Conservation (phyloP, 2,329 filamentous ascomycete species). For the Beauveria bassiana region DNA sequence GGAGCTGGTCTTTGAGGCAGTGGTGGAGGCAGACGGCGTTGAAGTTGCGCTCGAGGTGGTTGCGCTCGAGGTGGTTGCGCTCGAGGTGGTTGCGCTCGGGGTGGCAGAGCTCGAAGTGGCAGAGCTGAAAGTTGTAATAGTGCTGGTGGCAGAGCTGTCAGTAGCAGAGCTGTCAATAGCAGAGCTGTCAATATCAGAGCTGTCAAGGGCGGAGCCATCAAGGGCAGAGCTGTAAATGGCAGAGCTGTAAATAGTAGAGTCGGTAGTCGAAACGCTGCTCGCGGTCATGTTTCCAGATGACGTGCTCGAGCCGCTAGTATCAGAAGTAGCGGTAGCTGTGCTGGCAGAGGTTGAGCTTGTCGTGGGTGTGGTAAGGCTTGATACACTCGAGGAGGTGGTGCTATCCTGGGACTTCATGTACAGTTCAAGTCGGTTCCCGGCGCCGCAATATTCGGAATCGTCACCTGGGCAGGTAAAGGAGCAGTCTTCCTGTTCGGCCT, state of each 20-base stretch:
- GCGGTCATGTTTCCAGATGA: neutral
- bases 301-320: neutral
- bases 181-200: neutral
- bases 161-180: no score
- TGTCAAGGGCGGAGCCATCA: neutral
- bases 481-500: conserved; percentile 26
- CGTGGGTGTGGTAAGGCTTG: neutral
- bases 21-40: neutral
- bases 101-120: neutral
- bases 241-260: neutral
- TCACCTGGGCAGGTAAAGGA: conserved; percentile 26
- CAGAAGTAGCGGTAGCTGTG: neutral
- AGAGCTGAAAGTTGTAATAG: neutral
- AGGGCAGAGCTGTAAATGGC: neutral
- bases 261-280: neutral
- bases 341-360: conserved; percentile 1
- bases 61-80: neutral
- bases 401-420: conserved; percentile 18
- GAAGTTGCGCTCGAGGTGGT: neutral
- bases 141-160: no score
- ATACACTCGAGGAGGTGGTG: neutral
- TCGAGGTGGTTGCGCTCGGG: neutral
- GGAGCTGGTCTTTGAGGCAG: neutral
- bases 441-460: conserved; percentile 27
- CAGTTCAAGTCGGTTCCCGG: conserved; percentile 23